Percentiles rank a stretch among this genome's conserved stretches.
Conservation (phyloP, 2,329 filamentous ascomycete species). For the Monosporascus ibericus region DNA sequence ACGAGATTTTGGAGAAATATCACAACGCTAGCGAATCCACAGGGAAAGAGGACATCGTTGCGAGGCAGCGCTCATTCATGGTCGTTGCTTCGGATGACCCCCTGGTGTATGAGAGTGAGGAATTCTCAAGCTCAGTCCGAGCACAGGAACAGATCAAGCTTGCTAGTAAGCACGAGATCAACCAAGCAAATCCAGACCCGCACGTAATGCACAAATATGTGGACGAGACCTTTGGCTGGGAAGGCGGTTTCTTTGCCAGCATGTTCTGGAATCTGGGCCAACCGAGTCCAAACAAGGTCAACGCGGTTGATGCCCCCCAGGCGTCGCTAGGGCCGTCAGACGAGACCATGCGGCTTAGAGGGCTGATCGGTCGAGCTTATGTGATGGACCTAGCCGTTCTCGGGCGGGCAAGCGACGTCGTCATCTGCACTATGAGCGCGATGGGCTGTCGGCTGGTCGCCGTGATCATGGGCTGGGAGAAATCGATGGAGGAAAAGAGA, state of each 20-base stretch:
- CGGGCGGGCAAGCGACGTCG: constrained; percentile 57
- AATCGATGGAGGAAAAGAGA: constrained; percentile 48
- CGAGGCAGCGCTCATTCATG: constrained; percentile 40
- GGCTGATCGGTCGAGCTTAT: constrained; percentile 74
- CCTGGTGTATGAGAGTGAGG: constrained; percentile 60
- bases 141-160: constrained; percentile 75
- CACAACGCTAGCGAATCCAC: constrained; percentile 35
- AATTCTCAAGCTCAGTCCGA: constrained; percentile 51
- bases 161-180: constrained; percentile 53
- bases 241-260: constrained; percentile 76
- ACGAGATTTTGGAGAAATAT: constrained; percentile 44
- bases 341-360: constrained; percentile 60
- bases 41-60: constrained; percentile 28
- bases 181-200: constrained; percentile 35
- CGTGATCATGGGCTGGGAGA: constrained; percentile 84
- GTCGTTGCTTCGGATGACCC: constrained; percentile 79
- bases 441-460: constrained; percentile 68
- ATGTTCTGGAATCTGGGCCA: constrained; percentile 75
- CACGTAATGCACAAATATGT: constrained; percentile 58
- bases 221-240: constrained; percentile 77
- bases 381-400: constrained; percentile 74
- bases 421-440: constrained; percentile 72
- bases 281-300: constrained; percentile 31
- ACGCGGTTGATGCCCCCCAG: constrained; percentile 26
- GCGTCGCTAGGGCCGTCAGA: constrained; percentile 32